Evolutionary conservation across 768 basidiomycete species (phyloP).

Genomic region (Lentinula sp.): DNA sequence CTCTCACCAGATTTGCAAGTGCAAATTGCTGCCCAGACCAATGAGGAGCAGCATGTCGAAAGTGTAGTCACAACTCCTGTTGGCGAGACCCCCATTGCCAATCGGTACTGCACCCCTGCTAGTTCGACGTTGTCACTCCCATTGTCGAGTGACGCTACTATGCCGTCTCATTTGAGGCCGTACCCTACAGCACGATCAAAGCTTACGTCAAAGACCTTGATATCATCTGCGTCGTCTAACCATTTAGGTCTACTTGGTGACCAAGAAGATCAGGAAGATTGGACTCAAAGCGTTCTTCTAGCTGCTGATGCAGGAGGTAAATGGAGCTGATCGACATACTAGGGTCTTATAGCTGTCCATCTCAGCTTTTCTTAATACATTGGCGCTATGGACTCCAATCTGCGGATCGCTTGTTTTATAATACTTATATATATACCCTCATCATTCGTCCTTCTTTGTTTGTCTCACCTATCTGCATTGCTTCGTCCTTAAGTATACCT

Average conservation of each 20-base stretch:
- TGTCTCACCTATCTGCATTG: not conserved
- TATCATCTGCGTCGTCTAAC: conserved; percentile 32
- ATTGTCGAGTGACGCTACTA: not conserved
- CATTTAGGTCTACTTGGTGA: conserved; percentile 42
- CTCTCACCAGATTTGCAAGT: conserved; percentile 12
- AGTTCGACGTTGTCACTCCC: conserved; percentile 8
- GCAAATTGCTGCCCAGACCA: conserved; percentile 12
- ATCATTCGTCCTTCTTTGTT: not conserved
- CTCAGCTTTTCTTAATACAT: not conserved
- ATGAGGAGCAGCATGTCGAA: conserved; percentile 5
- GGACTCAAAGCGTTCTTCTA: conserved; percentile 68
- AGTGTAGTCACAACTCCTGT: conserved; percentile 7
- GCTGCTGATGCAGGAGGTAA: conserved; percentile 51
- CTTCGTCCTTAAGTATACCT: not conserved
- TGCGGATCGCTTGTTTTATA: not conserved
- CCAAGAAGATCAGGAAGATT: conserved; percentile 51
- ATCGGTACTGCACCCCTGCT: conserved; percentile 18
- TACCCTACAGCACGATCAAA: conserved; percentile 10
- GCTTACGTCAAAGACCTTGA: conserved; percentile 16
- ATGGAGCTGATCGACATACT: conserved; percentile 15
- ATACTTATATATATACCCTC: not conserved
- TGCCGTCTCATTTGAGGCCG: conserved; percentile 8
- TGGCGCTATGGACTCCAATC: not conserved
- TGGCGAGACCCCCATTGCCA: conserved; percentile 31
- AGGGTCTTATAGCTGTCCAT: not conserved